Conservation (phyloP, 768 basidiomycete species). For the Amanita inopinata region DNA sequence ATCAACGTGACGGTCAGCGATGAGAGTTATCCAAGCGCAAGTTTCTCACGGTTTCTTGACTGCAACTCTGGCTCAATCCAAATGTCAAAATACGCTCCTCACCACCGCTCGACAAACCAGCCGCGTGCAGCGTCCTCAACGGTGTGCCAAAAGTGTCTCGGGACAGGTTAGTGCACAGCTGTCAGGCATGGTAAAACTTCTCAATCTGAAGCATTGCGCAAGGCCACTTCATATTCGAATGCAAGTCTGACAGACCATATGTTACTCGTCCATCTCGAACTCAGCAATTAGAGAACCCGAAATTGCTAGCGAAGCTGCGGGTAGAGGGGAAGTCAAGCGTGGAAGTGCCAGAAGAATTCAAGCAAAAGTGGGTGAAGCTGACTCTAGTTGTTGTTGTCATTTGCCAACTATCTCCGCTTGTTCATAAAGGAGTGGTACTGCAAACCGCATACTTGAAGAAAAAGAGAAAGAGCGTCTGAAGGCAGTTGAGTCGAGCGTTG, state of each 20-base stretch:
- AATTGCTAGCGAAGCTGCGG: conserved; percentile 53
- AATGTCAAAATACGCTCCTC: conserved; percentile 81
- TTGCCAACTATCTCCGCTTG: neutral
- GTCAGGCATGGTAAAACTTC: neutral
- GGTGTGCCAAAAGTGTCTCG: conserved; percentile 76
- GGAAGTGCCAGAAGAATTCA: conserved; percentile 89
- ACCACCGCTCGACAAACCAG: conserved; percentile 48
- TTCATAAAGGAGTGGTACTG: conserved; percentile 60
- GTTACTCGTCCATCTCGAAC: conserved; percentile 84
- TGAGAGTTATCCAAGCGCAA: neutral
- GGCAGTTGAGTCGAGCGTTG: conserved; percentile 25
- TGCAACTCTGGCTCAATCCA: neutral
- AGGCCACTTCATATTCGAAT: conserved; percentile 92
- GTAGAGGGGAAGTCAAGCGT: conserved; percentile 66
- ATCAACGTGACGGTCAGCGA: too few species aligned
- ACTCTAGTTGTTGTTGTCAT: conserved; percentile 1
- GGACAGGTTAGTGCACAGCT: conserved; percentile 36
- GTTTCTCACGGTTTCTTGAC: conserved; percentile 3
- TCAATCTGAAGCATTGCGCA: neutral
- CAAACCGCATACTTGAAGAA: conserved; percentile 72
- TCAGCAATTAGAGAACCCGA: conserved; percentile 75
- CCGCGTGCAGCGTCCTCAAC: conserved; percentile 59
- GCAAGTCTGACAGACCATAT: conserved; percentile 75
- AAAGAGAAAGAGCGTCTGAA: conserved; percentile 71
- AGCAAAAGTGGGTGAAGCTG: conserved; percentile 44